A percentile compares a stretch with the other conserved stretches of the same genome.
Evolutionary conservation across 2,329 filamentous ascomycete genomes (phyloP).

Genomic region (Alternaria solani): DNA sequence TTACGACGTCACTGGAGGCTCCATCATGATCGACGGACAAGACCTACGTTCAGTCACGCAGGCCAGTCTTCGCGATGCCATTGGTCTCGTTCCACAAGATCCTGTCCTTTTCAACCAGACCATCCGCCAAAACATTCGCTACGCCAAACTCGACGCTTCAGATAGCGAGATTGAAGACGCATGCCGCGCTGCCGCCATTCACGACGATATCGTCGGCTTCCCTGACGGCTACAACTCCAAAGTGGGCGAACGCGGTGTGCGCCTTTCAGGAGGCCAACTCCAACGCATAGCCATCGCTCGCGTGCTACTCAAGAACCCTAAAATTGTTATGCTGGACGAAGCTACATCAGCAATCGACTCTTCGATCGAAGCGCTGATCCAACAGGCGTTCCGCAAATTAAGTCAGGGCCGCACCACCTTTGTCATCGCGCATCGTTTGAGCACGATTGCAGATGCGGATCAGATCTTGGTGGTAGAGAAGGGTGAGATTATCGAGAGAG

Average conservation of each 20-base stretch:
- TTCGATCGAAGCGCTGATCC: slow-evolving; percentile 71
- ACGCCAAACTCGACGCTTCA: slow-evolving; percentile 67
- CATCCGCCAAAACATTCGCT: slow-evolving; percentile 70
- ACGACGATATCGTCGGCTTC: slow-evolving; percentile 69
- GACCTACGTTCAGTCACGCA: slow-evolving; percentile 68
- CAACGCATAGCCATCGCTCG: slow-evolving; percentile 75
- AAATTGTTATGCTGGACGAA: slow-evolving; percentile 86
- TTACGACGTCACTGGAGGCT: slow-evolving; percentile 65
- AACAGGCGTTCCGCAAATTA: slow-evolving; percentile 66
- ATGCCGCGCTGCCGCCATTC: slow-evolving; percentile 68
- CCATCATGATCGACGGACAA: slow-evolving; percentile 66
- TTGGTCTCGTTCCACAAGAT: slow-evolving; percentile 72
- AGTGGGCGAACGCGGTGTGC: slow-evolving; percentile 52
- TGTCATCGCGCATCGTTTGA: slow-evolving; percentile 79
- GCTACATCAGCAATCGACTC: slow-evolving; percentile 88
- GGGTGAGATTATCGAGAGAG: slow-evolving; percentile 78
- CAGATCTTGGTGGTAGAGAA: slow-evolving; percentile 81
- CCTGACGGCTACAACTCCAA: slow-evolving; percentile 54
- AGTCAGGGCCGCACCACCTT: slow-evolving; percentile 71
- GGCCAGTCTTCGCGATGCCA: slow-evolving; percentile 63
- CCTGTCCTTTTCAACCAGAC: slow-evolving; percentile 70
- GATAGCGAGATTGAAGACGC: slow-evolving; percentile 68
- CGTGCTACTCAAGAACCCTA: slow-evolving; percentile 79
- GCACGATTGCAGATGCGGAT: slow-evolving; percentile 84
- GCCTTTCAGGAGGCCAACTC: slow-evolving; percentile 70